Conservation (phyloP, 352 stramenopile species). For the Phytophthora sp. region DNA sequence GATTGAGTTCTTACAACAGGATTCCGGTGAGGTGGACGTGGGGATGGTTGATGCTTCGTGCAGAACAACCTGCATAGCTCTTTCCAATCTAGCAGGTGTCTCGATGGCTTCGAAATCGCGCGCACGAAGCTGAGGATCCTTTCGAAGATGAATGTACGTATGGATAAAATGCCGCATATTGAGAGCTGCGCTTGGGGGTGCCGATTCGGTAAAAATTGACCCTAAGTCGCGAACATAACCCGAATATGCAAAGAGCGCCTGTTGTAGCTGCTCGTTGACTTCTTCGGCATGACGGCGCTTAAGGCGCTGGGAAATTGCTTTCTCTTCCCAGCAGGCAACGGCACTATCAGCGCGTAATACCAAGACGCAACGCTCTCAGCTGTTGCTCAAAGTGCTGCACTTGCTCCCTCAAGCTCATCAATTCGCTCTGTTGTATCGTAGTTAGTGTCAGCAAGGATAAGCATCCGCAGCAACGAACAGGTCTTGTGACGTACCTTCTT, state of each 20-base stretch:
- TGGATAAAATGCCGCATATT: conserved; percentile 53
- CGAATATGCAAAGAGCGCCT: conserved; percentile 18
- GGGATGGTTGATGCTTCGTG: conserved; percentile 41
- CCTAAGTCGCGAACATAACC: conserved; percentile 18
- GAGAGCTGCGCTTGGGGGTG: conserved; percentile 29
- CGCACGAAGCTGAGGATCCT: conserved; percentile 25
- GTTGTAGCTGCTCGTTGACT: conserved; percentile 33
- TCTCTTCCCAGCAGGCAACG: conserved; percentile 36
- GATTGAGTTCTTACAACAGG: conserved; percentile 40
- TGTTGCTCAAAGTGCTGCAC: conserved; percentile 25
- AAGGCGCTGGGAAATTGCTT: conserved; percentile 22
- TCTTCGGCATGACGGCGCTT: conserved; percentile 25
- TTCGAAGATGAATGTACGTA: conserved; percentile 44
- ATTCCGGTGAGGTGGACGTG: conserved; percentile 35
- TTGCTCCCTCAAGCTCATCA: conserved; percentile 25
- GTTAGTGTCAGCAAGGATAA: neutral
- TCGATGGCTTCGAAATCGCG: conserved; percentile 40
- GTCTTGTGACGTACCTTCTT: too few relatives aligned
- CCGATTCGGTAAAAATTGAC: conserved; percentile 30
- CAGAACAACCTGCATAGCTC: conserved; percentile 43
- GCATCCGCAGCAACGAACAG: neutral
- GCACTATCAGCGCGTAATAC: conserved; percentile 20
- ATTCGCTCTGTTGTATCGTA: too few relatives aligned
- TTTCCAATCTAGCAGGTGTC: conserved; percentile 39
- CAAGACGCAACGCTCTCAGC: conserved; percentile 23